phyloP scores from a whole-genome alignment of 345 rosid species.

The Linum lewisii region DNA sequence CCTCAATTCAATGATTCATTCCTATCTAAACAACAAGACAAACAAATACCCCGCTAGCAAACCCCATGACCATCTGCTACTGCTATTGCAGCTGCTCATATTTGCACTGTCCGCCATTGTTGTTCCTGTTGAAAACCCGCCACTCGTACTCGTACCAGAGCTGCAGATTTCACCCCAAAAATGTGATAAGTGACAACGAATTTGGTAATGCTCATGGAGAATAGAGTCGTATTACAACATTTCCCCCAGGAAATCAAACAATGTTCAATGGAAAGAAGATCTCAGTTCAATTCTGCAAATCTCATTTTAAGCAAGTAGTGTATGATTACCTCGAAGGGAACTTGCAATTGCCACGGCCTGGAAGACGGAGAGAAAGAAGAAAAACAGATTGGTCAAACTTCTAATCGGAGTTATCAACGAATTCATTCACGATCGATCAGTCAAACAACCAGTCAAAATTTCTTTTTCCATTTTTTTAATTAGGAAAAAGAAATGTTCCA shows the following conservation, averaged over 20 bases:
- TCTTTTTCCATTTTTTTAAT: neutral
- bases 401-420: too few species aligned
- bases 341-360: conserved; percentile 64
- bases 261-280: too few species aligned
- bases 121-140: conserved; percentile 27
- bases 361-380: conserved; percentile 14
- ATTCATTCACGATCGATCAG: neutral
- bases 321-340: conserved; percentile 60
- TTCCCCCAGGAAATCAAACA: too few species aligned
- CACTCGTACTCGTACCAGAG: conserved; percentile 37
- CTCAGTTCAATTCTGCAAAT: neutral
- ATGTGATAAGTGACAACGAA: too few species aligned
- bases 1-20: neutral
- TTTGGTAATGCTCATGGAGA: too few species aligned
- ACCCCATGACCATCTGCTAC: conserved; percentile 22
- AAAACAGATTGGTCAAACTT: neutral
- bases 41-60: conserved; percentile 10
- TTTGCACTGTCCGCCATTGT: conserved; percentile 34
- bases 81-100: conserved; percentile 30
- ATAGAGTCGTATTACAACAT: too few species aligned
- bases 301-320: neutral
- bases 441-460: neutral
- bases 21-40: conserved; percentile 2
- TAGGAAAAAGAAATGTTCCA: neutral
- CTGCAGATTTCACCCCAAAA: conserved; percentile 25